A percentile compares a stretch with the other conserved stretches of the same genome.
Evolutionary conservation across 148 eudicot species (phyloP).

Genomic region (Vaccinium darrowii): DNA sequence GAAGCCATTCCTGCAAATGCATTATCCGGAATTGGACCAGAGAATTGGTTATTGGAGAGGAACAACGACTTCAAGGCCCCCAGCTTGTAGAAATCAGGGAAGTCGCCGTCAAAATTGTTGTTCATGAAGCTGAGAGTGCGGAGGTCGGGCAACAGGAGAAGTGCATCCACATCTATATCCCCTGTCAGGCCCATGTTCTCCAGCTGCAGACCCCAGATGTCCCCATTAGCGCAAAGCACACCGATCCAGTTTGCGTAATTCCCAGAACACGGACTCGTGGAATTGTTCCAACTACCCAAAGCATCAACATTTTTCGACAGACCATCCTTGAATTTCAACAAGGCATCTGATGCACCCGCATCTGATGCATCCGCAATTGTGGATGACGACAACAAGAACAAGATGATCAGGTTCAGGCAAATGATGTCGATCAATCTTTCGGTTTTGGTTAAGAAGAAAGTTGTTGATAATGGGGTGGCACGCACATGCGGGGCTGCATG

Average conservation of each 20-base stretch:
- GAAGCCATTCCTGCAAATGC: constrained; percentile 67
- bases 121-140: constrained; percentile 58
- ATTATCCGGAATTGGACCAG: constrained; percentile 60
- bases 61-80: constrained; percentile 46
- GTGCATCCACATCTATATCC: constrained; percentile 48
- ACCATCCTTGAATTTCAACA: constrained; percentile 53
- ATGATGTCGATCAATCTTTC: not conserved
- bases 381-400: not conserved
- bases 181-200: constrained; percentile 65
- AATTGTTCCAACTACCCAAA: constrained; percentile 54
- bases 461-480: constrained; percentile 26
- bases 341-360: constrained; percentile 23
- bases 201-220: constrained; percentile 70
- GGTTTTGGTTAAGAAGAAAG: not conserved
- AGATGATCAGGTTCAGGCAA: not conserved
- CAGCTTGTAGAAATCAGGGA: constrained; percentile 52
- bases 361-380: constrained; percentile 17
- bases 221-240: constrained; percentile 45
- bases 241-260: constrained; percentile 56
- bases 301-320: constrained; percentile 30
- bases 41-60: constrained; percentile 58
- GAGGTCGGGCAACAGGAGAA: constrained; percentile 39
- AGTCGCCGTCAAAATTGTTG: constrained; percentile 57
- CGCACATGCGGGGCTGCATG: constrained; percentile 54
- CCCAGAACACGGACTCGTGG: constrained; percentile 43